Conservation (phyloP, 225 moss, liverwort and hornwort genomes). For the Antitrichia curtipendula region DNA sequence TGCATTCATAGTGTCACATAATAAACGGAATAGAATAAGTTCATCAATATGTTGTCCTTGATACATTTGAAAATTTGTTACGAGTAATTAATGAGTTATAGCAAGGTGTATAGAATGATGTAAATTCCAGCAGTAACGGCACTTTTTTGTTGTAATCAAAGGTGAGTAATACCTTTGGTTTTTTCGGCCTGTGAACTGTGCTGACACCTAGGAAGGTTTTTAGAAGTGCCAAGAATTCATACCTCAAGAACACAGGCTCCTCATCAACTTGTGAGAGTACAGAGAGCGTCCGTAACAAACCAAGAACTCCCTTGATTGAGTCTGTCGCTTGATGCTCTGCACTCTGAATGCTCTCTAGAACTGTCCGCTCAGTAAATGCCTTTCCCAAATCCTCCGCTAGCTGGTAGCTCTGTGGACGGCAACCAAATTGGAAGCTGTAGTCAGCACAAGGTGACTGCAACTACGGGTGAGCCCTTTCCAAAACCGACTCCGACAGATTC, state of each 20-base stretch:
- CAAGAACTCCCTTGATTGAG: constrained; percentile 40
- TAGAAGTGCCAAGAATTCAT: not conserved
- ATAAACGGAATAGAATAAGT: not conserved
- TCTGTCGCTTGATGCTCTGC: constrained; percentile 16
- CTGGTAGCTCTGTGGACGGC: constrained; percentile 57
- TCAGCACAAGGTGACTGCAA: not conserved
- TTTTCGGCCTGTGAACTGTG: not conserved
- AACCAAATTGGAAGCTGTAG: not conserved
- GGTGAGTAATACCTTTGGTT: too few relatives aligned
- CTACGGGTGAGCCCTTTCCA: not conserved
- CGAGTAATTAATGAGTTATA: not conserved
- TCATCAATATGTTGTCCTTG: not conserved
- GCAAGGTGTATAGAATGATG: not conserved
- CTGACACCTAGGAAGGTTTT: not conserved
- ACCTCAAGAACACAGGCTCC: constrained; percentile 57
- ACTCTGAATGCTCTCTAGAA: constrained; percentile 40
- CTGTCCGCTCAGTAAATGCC: constrained; percentile 63
- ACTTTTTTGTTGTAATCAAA: not conserved
- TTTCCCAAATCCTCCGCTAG: constrained; percentile 58
- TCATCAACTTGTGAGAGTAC: constrained; percentile 59
- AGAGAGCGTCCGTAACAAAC: constrained; percentile 57
- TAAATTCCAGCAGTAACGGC: not conserved
- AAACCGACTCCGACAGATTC: not conserved
- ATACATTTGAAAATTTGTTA: not conserved
- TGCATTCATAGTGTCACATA: not conserved